Conservation (phyloP, 2,329 filamentous ascomycete species). For the Colletotrichum cordylinicola region DNA sequence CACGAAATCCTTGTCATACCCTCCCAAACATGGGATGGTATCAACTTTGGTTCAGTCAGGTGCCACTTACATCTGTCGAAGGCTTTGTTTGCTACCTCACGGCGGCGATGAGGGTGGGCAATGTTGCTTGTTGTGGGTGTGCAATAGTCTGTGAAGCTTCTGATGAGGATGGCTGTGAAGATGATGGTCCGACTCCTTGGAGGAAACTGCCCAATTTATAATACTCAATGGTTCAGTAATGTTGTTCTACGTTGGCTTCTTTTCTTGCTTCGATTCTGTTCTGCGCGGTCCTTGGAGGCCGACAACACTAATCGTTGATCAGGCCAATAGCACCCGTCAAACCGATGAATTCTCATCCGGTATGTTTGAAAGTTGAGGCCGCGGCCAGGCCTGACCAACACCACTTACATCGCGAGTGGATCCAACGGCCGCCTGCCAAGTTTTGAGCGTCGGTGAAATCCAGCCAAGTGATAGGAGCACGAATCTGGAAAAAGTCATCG, state of each 20-base stretch:
- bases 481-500: rapidly evolving
- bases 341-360: neutral
- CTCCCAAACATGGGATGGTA: neutral
- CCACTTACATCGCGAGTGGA: rapidly evolving
- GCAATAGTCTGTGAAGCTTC: neutral
- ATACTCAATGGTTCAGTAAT: too few relatives aligned
- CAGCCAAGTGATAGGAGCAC: neutral
- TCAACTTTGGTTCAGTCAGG: neutral
- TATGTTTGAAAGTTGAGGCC: neutral
- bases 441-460: neutral
- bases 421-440: rapidly evolving
- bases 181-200: neutral
- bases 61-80: too few relatives aligned
- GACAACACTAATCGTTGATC: neutral
- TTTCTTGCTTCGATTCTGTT: neutral
- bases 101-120: neutral
- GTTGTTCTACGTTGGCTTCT: neutral
- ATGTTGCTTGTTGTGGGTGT: neutral
- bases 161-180: neutral
- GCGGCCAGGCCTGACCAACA: neutral
- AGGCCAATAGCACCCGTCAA: neutral
- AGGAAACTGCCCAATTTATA: neutral
- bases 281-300: neutral
- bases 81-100: too few relatives aligned
- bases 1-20: neutral